Evolutionary conservation across 2,329 filamentous ascomycete species (phyloP).

Genomic region (Beauveria caledonica): DNA sequence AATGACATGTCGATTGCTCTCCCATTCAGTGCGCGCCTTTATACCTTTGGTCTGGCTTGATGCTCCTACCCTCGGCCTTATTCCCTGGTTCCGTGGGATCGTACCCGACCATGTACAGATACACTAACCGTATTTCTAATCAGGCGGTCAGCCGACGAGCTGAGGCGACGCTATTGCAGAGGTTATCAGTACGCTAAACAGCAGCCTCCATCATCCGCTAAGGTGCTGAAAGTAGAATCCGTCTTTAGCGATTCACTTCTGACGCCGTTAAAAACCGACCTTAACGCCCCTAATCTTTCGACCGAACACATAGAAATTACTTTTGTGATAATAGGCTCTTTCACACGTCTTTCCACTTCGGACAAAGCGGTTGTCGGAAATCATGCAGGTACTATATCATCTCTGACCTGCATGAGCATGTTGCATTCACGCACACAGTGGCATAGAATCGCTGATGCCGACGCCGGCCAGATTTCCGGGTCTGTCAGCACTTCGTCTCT

Average conservation of each 20-base stretch:
- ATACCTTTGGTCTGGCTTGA: neutral
- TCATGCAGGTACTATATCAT: neutral
- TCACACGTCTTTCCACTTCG: neutral
- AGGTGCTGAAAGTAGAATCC: no score
- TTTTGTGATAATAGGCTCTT: no score
- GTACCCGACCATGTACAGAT: no score
- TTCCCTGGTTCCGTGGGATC: neutral
- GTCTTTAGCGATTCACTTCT: no score
- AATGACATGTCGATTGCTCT: neutral
- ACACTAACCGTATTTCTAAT: neutral
- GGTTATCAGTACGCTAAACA: neutral
- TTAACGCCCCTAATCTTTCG: no score
- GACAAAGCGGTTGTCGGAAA: neutral
- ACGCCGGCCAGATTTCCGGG: neutral
- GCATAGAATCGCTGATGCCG: neutral
- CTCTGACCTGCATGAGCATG: neutral
- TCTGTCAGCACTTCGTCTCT: neutral
- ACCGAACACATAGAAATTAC: no score
- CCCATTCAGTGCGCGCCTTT: neutral
- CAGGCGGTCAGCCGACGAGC: neutral
- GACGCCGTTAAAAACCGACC: no score
- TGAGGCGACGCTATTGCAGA: neutral
- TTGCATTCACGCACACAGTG: neutral
- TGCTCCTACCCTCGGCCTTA: neutral
- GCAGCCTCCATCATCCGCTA: neutral